Base-by-base conservation (phyloP, 257 asterid genomes). In the Anisodus tanguticus region DNA sequence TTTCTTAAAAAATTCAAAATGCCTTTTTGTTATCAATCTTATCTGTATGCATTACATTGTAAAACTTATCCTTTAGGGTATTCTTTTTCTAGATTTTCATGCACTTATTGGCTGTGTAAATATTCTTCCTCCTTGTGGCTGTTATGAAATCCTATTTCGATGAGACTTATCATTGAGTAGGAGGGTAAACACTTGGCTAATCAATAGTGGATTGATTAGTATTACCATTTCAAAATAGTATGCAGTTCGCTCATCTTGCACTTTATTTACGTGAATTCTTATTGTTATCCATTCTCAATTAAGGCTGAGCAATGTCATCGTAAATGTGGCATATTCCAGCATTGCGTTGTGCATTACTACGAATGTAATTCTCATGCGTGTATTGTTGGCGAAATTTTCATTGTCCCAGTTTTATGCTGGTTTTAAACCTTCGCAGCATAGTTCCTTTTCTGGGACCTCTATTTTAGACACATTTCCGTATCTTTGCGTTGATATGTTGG, bases 1-100 rank as follows among this genome's bases (percentile, higher is more conserved):
- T 47, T 68, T 7, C 53, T 39, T 16, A 39, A 41, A 41, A 3
- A 41, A 69, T 39, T 69, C 26, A 37, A 22, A 67, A 15, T 67
- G 51, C 51, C 74, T 37, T 67, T 17, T 67, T 66, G 54, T 70
- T 43, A 41, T 43, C 57, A 43, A 71, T 10, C 57, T 17, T 4
- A 39, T 71, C 31, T 43, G 37, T 71, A 71, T 71, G 79, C 55
- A 71, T 71, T 71, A 71, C 57, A 43, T 71, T 43, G 19, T 71
- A 3, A 17, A 41, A 71, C 79, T 8, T 71, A 43, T 43, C 79
- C 37, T 71, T 71, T 43, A 17, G 79, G 57, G 55, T 71, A 41
- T 17, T 71, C 57, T 71, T 43, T 63, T 71, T 45, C 37, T 43
- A n/a, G 9, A 71, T 71, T 71, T 43, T 71, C 37, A 43, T n/a